These are phyloP conservation scores for Hericium coralloides DNA, from an alignment of 768 basidiomycete genomes.

Conservation along the genomic window DNA sequence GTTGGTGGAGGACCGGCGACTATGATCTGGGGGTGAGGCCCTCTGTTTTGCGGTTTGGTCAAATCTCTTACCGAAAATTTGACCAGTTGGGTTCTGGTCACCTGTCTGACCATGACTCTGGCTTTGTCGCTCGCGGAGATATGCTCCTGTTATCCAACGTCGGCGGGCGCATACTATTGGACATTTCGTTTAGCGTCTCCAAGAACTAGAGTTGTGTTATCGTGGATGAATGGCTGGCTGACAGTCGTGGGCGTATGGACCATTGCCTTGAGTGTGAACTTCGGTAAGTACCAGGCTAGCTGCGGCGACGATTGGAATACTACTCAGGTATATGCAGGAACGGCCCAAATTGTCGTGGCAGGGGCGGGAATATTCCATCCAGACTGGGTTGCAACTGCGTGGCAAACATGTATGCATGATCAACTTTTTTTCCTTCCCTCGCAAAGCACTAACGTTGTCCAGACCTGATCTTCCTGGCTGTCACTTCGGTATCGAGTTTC, in stretches of 20 bases:
- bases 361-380: constrained; percentile 50
- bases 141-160: constrained; percentile 51
- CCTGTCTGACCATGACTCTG: constrained; percentile 36
- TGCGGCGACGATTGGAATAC: too few species aligned
- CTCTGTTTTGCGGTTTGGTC: neutral
- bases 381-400: constrained; percentile 46
- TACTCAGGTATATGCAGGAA: constrained; percentile 28
- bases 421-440: neutral
- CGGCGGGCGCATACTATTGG: constrained; percentile 61
- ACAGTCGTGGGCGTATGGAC: constrained; percentile 65
- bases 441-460: constrained; percentile 2
- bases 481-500: constrained; percentile 36
- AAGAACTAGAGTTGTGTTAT: constrained; percentile 38
- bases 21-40: constrained; percentile 49
- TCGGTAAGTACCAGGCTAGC: constrained; percentile 28
- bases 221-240: constrained; percentile 66
- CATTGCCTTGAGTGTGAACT: constrained; percentile 54
- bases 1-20: constrained; percentile 46
- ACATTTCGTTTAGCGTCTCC: constrained; percentile 51
- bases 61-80: neutral
- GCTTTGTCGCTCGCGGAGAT: constrained; percentile 51
- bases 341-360: constrained; percentile 50
- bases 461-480: constrained; percentile 51
- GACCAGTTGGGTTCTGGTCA: constrained; percentile 42
- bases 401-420: constrained; percentile 42